Base-by-base conservation (phyloP, 495 filamentous ascomycete species). In the Penicillium antarcticum region DNA sequence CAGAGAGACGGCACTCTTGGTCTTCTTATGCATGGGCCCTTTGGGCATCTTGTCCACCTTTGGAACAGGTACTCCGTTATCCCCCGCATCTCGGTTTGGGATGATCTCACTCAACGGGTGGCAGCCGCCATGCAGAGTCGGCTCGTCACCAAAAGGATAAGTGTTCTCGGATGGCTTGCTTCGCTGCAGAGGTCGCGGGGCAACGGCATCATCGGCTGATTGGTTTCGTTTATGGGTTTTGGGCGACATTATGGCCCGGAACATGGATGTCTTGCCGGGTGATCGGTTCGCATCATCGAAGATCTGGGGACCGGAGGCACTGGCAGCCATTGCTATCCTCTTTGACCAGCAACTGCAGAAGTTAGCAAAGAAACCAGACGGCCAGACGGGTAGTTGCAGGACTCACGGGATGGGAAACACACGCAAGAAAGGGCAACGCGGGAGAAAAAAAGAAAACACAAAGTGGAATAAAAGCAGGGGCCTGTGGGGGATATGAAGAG, bases 1-100 rank as follows among this genome's bases (percentile, higher is more conserved):
- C 37, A 90, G 66, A 12, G 86, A 87, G 0, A 87, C 77, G 16
- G 81, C 79, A 51, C 84, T 85, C 56, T 86, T 81, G 0, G 80
- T 82, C 55, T 81, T 85, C 72, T 88, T 89, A 54, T 82, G 74
- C 36, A 80, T 42, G 32, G 65, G 48, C 35, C 56, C 61, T 53
- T 69, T 76, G 41, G 55, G 55, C 34, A 56, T 56, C 51, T 67
- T 69, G 39, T 51, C 60, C 7, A 56, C 52, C 48, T 60, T 63
- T 46, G 49, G 42, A 31, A 44, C 48, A 26, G 59, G 47, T 42
- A 45, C 46, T 35, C 61, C 54, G 36, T 47, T 56, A 39, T 69
- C 66, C 9, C 61, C 41, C 10, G 57, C 48, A 50, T 72, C 73
- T 17, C 67, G 67, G 51, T 77, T 77, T 24, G 66, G 69, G 5